Evolutionary conservation across 1,284 basidiomycete genomes (phyloP).

Genomic region (Ceratobasidium sp.): DNA sequence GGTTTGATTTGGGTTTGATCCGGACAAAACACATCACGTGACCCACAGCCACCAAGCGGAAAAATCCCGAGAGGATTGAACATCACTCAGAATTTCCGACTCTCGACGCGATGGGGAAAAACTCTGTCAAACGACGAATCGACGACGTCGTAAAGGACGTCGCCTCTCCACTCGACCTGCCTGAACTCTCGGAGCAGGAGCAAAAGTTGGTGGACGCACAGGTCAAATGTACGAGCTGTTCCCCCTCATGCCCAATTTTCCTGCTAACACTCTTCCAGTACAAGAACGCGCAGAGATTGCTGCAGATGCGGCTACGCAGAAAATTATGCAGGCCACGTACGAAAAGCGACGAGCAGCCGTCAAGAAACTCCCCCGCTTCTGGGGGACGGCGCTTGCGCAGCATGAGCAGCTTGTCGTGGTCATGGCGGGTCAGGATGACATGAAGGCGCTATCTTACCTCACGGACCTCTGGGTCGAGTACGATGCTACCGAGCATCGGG

Average conservation of each 20-base stretch:
- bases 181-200: slow-evolving; percentile 22
- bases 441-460: slow-evolving; percentile 78
- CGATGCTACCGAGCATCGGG: slow-evolving; percentile 74
- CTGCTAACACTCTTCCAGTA: neutral
- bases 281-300: slow-evolving; percentile 42
- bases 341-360: slow-evolving; percentile 38
- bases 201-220: slow-evolving; percentile 37
- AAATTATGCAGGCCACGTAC: slow-evolving; percentile 40
- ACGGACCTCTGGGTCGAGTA: slow-evolving; percentile 82
- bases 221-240: slow-evolving; percentile 13
- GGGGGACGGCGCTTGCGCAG: slow-evolving; percentile 43
- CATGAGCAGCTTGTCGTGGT: slow-evolving; percentile 23
- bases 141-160: slow-evolving; percentile 10
- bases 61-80: slow-evolving; percentile 14
- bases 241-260: neutral
- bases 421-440: slow-evolving; percentile 64
- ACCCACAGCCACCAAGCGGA: slow-evolving; percentile 15
- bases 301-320: slow-evolving; percentile 33
- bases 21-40: neutral
- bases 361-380: slow-evolving; percentile 39
- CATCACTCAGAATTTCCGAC: neutral
- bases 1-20: neutral
- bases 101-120: slow-evolving; percentile 28
- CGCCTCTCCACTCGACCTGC: slow-evolving; percentile 23
- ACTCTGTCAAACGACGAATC: slow-evolving; percentile 22